phyloP scores from a whole-genome alignment of 441 rosid genomes.

The Jatropha multifida region DNA sequence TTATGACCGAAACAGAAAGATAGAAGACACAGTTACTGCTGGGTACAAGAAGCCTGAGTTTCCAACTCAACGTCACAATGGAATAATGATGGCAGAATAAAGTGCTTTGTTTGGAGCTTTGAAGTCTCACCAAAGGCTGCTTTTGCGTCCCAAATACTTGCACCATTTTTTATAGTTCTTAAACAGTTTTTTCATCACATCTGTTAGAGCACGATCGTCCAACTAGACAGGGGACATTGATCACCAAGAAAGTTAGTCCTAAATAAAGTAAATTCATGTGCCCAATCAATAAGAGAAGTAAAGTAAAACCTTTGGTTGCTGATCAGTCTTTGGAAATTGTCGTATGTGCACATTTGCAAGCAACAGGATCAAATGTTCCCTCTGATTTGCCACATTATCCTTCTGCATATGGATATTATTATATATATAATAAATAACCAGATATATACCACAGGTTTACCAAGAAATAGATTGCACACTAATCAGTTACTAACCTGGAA shows the following conservation, averaged over 20 bases:
- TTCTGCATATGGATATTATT: slow-evolving; percentile 48
- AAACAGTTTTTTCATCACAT: slow-evolving; percentile 92
- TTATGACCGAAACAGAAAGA: not conserved
- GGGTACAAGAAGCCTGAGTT: no score
- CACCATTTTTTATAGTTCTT: slow-evolving; percentile 97
- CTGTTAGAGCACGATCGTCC: slow-evolving; percentile 90
- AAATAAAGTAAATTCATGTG: not conserved
- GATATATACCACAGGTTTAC: not conserved
- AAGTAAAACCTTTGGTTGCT: slow-evolving; percentile 86
- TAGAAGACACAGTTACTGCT: not conserved
- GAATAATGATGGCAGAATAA: not conserved
- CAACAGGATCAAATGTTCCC: slow-evolving; percentile 92
- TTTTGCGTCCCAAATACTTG: slow-evolving; percentile 88
- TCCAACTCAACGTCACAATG: not conserved
- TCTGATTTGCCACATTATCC: slow-evolving; percentile 95
- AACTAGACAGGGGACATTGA: slow-evolving; percentile 40
- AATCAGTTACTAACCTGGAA: slow-evolving; percentile 63
- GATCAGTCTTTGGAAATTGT: slow-evolving; percentile 91
- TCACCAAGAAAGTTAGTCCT: not conserved
- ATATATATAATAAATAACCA: not conserved
- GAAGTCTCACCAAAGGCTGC: slow-evolving; percentile 81
- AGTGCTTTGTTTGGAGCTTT: not conserved
- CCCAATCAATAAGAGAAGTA: slow-evolving; percentile 14
- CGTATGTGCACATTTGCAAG: slow-evolving; percentile 97
- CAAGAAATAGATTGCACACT: not conserved